Evolutionary conservation across 768 basidiomycete species (phyloP), one percentile per base, ranked within the genome.

Genomic region (Pilatotrama ljubarskyi): DNA sequence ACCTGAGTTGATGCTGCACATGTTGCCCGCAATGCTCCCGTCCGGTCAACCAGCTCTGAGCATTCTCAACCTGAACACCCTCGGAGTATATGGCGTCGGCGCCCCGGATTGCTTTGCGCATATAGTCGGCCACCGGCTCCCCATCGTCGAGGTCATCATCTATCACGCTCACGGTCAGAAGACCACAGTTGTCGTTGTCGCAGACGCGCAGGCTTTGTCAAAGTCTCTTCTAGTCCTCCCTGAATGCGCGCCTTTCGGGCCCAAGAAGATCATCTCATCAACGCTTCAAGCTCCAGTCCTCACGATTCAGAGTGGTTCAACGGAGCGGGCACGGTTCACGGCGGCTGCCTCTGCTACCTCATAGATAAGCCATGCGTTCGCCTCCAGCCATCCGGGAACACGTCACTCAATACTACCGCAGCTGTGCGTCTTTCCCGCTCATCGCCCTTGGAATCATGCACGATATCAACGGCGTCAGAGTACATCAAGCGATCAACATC

Each of bases 321-420:
- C 65, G 88, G 88, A 11, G 86, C 86, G 24, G 85, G 85, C 1
- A 87, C 88, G 82, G 76, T 90, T 14, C 88, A 90, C 64, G 88
- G 89, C 18, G 88, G 85, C 38, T 87, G 86, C 55, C 70, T 90
- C 35, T 84, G 87, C 44, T 89, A 89, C 72, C 75, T 90, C 55
- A 84, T 90, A 42, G 88, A 90, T 72, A 89, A 87, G 86, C 48
- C 22, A 36, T 13, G 15, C 37, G 35, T 5, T n/a, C n/a, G n/a
- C n/a, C n/a, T n/a, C n/a, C n/a, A n/a, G n/a, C n/a, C n/a, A n/a
- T n/a, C n/a, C n/a, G n/a, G n/a, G n/a, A 25, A 26, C 5, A 44
- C 13, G 15, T 9, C 26, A 32, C 20, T 17, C 46, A 43, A 25
- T 54, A 18, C 36, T 36, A 29, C 14, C 36, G 17, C 63, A 86